Percentiles rank a stretch among this genome's conserved stretches.
Evolutionary conservation across 2,329 filamentous ascomycete genomes (phyloP).

Genomic region (Phyllosticta paracitricarpa): DNA sequence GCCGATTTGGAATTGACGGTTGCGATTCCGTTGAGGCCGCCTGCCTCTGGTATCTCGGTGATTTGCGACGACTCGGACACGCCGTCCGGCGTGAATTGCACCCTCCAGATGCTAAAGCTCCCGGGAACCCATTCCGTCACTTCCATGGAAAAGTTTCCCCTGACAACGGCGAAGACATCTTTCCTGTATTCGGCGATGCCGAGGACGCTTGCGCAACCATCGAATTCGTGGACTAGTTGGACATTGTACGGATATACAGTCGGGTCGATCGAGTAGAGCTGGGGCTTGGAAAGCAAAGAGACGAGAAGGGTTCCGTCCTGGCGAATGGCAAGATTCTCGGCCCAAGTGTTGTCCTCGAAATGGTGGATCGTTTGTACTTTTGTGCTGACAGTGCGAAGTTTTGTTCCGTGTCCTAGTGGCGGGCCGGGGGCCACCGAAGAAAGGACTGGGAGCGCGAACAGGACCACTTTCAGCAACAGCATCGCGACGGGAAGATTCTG

Average conservation of each 20-base stretch:
- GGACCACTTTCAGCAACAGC: neutral
- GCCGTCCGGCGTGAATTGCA: neutral
- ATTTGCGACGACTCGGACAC: slow-evolving; percentile 11
- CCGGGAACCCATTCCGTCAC: neutral
- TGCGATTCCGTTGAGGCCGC: slow-evolving; percentile 19
- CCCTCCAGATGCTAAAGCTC: neutral
- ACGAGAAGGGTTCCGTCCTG: slow-evolving; percentile 29
- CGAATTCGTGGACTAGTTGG: slow-evolving; percentile 21
- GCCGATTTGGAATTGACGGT: slow-evolving; percentile 12
- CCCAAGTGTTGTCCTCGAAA: slow-evolving; percentile 19
- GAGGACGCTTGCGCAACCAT: slow-evolving; percentile 16
- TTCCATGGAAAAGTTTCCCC: slow-evolving; percentile 7
- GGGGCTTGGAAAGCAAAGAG: slow-evolving; percentile 21
- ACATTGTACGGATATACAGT: slow-evolving; percentile 10
- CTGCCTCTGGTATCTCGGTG: slow-evolving; percentile 12
- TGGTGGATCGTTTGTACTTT: slow-evolving; percentile 14
- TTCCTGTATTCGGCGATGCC: slow-evolving; percentile 28
- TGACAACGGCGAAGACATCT: slow-evolving; percentile 25
- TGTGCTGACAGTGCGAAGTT: neutral
- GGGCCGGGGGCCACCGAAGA: neutral
- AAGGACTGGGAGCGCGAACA: neutral
- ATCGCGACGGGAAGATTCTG: neutral
- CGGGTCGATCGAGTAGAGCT: slow-evolving; percentile 27
- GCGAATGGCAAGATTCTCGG: slow-evolving; percentile 30
- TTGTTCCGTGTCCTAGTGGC: neutral